Evolutionary conservation across 768 basidiomycete genomes (phyloP).

Genomic region (Boletus vermiculosoides): DNA sequence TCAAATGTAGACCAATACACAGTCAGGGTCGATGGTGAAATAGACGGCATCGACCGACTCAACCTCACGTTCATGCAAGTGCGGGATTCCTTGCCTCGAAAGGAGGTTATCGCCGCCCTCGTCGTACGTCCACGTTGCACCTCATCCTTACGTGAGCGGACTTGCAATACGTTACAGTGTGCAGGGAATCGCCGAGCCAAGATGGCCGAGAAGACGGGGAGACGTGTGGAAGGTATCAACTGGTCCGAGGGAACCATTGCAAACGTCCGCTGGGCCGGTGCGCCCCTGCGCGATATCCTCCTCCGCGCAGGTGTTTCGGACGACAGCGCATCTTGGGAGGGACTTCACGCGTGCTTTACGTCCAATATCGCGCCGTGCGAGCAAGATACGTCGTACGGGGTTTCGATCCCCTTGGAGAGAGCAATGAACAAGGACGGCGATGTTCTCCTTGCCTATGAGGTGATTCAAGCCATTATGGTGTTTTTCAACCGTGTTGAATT

Average conservation of each 20-base stretch:
- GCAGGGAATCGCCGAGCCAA: conserved; percentile 67
- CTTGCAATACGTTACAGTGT: conserved; percentile 36
- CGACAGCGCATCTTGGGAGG: conserved; percentile 16
- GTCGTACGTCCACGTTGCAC: conserved; percentile 40
- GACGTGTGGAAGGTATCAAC: conserved; percentile 51
- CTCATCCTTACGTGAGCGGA: neutral
- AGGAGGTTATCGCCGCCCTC: conserved; percentile 49
- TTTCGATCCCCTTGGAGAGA: conserved; percentile 56
- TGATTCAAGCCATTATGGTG: conserved; percentile 13
- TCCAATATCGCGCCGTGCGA: conserved; percentile 61
- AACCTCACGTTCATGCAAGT: conserved; percentile 22
- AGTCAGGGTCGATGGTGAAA: conserved; percentile 30
- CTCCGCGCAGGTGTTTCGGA: conserved; percentile 40
- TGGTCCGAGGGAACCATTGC: conserved; percentile 72
- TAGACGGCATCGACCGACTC: conserved; percentile 12
- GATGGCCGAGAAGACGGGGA: conserved; percentile 55
- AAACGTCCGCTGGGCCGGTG: conserved; percentile 68
- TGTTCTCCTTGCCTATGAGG: conserved; percentile 64
- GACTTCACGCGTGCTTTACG: conserved; percentile 57
- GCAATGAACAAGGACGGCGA: conserved; percentile 47
- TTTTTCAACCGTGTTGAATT: neutral
- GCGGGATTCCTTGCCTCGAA: conserved; percentile 16
- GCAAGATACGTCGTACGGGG: conserved; percentile 61
- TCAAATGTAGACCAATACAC: conserved; percentile 22
- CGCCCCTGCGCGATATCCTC: conserved; percentile 56